Base-by-base conservation (phyloP, 2,329 filamentous ascomycete genomes). In the Hypoxylon sp. region DNA sequence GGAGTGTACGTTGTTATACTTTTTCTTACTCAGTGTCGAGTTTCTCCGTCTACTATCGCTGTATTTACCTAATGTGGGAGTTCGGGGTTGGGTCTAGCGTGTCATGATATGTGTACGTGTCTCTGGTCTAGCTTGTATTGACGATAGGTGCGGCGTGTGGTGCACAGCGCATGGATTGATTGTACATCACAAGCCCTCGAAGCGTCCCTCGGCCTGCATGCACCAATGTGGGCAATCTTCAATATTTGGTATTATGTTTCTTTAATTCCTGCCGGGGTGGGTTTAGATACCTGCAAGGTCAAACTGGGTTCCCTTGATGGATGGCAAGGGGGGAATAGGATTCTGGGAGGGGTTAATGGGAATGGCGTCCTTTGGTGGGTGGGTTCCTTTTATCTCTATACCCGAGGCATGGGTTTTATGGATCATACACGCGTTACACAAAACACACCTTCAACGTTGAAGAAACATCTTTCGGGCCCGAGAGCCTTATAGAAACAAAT, bases 351-450 rank as follows among this genome's bases (percentile, higher is more conserved):
- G 61, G 50, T 66, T 61, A 64, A 60, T 59, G 60, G 65, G 62
- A 66, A 66, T 51, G 65, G 69, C 65, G 65, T 66, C 62, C 37
- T 68, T 49, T 61, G 54, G 60, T 66, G 58, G 61, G 68, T 64
- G 61, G 61, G 51, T 62, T 64, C 55, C 14, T 50, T 59, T 50
- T 58, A 40, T 40, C 59, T 61, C 46, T 71, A 71, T 71, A 71
- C 69, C 69, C 69, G 69, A 66, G 62, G 60, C 69, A 66, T 71
- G 62, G 61, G 63, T 61, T 60, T 55, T 46, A 66, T 64, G 68
- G 68, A 69, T 57, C 59, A 66, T 68, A 70, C 64, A 70, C 61
- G 68, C 54, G 68, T 42, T 71, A 71, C 63, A 69, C 66, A 71
- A 71, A 71, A 71, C 65, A 53, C n/a, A 35, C 54, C 59, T 60